Base-by-base conservation (phyloP, 441 rosid species). In the Geranium incanum region DNA sequence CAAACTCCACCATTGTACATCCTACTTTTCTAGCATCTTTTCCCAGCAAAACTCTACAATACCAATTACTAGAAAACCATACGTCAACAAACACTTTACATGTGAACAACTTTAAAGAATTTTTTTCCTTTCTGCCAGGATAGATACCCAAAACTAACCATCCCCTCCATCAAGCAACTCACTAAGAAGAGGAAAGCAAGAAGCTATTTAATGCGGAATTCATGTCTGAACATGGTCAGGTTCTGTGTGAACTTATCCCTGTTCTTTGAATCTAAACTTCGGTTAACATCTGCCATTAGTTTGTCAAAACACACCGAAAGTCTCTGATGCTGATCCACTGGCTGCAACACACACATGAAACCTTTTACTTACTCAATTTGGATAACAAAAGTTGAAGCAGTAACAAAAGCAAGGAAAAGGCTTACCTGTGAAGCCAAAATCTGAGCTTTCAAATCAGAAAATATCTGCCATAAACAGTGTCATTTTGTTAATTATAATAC, bases 231-330 rank as follows among this genome's bases (percentile, higher is more conserved):
- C 48, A 87, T 79, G 21, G 88, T 88, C 74, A 95, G 78, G 78
- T 88, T 91, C 85, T 95, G 99, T 73, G 94, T 93, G 82, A 93
- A 95, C 80, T 87, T 89, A 78, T 95, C 99, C 80, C 95, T 86
- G 88, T 95, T 95, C 87, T 89, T 93, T 38, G 97, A 86, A 80
- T 95, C 98, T 76, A 93, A 73, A 72, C 97, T 84, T 74, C 95
- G 87, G 18, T 84, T 88, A 43, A 95, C 95, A 83, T 95, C 95
- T n/a, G 86, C 78, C 99, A 95, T 93, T 79, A 95, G 89, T 76
- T 81, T 87, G 84, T 95, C 98, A 45, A 95, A 95, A 78, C 98
- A 91, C 39, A 79, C 68, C 4, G 90, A 88, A 13, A 93, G 93
- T 65, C 97, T 90, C 60, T 52, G 60, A 73, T 86, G 94, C 75